phyloP scores from a whole-genome alignment of 495 filamentous ascomycete genomes.

The Cercophora newfieldiana region DNA sequence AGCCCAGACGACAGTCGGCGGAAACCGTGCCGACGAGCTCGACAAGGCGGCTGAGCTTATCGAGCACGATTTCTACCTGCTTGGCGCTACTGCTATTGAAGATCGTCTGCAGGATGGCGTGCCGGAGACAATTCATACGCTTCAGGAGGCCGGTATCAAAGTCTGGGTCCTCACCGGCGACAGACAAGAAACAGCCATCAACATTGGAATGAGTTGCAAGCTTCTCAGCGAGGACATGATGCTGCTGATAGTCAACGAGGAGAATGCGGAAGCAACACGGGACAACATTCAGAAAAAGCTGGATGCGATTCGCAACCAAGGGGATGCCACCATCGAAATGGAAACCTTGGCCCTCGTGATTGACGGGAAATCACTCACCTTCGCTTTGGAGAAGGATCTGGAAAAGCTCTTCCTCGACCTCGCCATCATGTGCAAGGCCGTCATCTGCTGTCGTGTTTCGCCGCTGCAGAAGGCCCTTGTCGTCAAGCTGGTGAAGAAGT shows the following conservation, averaged over 20 bases:
- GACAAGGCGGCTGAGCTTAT: constrained; percentile 97
- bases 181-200: constrained; percentile 98
- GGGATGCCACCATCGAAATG: constrained; percentile 68
- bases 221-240: constrained; percentile 99
- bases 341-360: constrained; percentile 94
- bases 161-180: constrained; percentile 99
- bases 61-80: constrained; percentile 84
- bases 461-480: constrained; percentile 98
- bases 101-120: constrained; percentile 97
- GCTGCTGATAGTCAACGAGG: constrained; percentile 93
- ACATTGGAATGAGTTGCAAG: constrained; percentile 99
- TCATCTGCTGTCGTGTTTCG: constrained; percentile 98
- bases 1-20: constrained; percentile 86
- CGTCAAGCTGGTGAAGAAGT: constrained; percentile 97
- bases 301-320: constrained; percentile 78
- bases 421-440: constrained; percentile 94
- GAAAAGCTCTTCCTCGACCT: constrained; percentile 93
- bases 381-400: constrained; percentile 87
- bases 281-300: constrained; percentile 91
- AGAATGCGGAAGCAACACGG: constrained; percentile 68
- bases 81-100: constrained; percentile 97
- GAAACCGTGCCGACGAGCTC: constrained; percentile 89
- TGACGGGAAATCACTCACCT: constrained; percentile 93
- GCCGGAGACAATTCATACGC: constrained; percentile 95
- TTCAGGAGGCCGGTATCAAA: constrained; percentile 97